phyloP scores from a whole-genome alignment of 2,329 filamentous ascomycete genomes.

The Thermothelomyces thermophilus region DNA sequence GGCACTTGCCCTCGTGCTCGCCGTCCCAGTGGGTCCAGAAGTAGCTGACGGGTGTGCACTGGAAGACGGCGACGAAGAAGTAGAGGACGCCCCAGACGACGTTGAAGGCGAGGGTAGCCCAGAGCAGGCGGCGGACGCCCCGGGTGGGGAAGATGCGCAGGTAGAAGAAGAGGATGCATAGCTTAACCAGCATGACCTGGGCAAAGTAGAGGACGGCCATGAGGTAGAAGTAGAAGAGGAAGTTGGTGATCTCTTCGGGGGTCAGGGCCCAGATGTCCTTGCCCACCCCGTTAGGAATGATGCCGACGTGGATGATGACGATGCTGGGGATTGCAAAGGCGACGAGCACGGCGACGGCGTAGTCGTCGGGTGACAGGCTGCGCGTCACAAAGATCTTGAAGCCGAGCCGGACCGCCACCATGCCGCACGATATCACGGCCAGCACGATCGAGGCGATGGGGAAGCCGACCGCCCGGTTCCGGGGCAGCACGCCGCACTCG shows the following conservation, averaged over 20 bases:
- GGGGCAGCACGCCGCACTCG: constrained; percentile 1
- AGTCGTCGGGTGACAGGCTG: constrained; percentile 20
- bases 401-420: constrained; percentile 8
- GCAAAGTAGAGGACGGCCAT: constrained; percentile 37
- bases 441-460: constrained; percentile 16
- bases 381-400: constrained; percentile 14
- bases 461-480: constrained; percentile 12
- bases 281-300: constrained; percentile 22
- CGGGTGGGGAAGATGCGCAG: constrained; percentile 42
- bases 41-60: constrained; percentile 45
- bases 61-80: constrained; percentile 37
- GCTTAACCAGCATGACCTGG: constrained; percentile 39
- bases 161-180: constrained; percentile 46
- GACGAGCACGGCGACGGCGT: constrained; percentile 13
- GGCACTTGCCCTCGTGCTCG: constrained; percentile 40
- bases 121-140: constrained; percentile 33
- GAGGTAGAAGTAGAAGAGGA: constrained; percentile 23
- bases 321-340: constrained; percentile 17
- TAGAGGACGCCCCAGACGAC: constrained; percentile 34
- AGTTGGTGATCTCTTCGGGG: constrained; percentile 23
- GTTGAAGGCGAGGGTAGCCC: constrained; percentile 34
- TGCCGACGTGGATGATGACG: constrained; percentile 11
- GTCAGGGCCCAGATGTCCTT: constrained; percentile 28
- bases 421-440: constrained; percentile 4
- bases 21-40: constrained; percentile 50